phyloP scores from a whole-genome alignment of 129 eudicot species.

The Heracleum sosnowskyi region DNA sequence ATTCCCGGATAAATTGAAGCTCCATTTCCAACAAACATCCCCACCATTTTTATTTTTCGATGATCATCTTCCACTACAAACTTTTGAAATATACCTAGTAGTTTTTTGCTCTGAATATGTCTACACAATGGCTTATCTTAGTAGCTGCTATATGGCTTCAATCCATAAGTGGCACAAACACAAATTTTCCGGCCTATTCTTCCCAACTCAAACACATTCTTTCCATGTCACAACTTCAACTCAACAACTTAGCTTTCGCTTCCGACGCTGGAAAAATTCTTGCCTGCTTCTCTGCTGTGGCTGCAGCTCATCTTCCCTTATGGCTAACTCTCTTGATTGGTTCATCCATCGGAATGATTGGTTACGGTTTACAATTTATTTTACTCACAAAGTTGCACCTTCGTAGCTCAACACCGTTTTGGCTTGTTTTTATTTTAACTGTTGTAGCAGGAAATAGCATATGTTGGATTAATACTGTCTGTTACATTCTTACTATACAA shows the following conservation, averaged over 20 bases:
- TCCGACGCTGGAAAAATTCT: slow-evolving; percentile 87
- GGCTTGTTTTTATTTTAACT: slow-evolving; percentile 49
- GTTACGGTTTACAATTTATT: slow-evolving; percentile 71
- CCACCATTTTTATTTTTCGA: too few species aligned
- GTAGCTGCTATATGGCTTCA: slow-evolving; percentile 78
- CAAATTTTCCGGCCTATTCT: slow-evolving; percentile 89
- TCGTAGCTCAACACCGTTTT: slow-evolving; percentile 30
- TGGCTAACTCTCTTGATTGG: slow-evolving; percentile 79
- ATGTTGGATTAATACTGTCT: slow-evolving; percentile 89
- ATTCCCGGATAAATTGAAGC: background rate
- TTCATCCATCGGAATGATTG: slow-evolving; percentile 49
- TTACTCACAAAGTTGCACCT: slow-evolving; percentile 29
- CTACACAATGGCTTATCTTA: slow-evolving; percentile 72
- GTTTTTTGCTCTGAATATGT: slow-evolving; percentile 16
- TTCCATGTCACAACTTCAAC: slow-evolving; percentile 68
- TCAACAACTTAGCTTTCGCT: slow-evolving; percentile 87
- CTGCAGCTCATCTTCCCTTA: slow-evolving; percentile 59
- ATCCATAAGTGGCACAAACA: slow-evolving; percentile 71
- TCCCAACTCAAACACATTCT: slow-evolving; percentile 75
- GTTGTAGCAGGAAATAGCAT: slow-evolving; percentile 76
- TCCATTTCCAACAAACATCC: too few species aligned
- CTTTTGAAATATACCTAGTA: too few species aligned
- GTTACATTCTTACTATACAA: slow-evolving; percentile 52
- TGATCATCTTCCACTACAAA: too few species aligned
- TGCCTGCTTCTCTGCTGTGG: slow-evolving; percentile 71